These are phyloP conservation scores for Fusarium concolor DNA, from an alignment of 2,329 filamentous ascomycete species.

Conservation along the genomic window DNA sequence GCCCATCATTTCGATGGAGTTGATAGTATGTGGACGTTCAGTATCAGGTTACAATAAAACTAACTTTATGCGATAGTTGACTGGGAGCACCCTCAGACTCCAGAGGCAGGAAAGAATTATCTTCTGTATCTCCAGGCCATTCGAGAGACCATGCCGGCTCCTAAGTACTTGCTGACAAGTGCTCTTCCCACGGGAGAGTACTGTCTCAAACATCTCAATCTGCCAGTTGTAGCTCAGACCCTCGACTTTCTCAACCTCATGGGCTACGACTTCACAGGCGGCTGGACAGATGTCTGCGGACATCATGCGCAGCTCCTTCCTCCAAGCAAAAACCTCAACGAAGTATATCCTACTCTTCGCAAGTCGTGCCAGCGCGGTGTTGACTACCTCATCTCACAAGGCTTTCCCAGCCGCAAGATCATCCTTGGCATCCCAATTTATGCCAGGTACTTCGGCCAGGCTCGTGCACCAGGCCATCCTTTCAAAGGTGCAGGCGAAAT, in stretches of 20 bases:
- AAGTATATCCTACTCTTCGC: slow-evolving; percentile 46
- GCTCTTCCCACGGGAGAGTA: slow-evolving; percentile 73
- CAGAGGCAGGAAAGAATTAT: slow-evolving; percentile 67
- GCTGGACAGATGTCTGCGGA: slow-evolving; percentile 70
- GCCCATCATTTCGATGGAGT: slow-evolving; percentile 71
- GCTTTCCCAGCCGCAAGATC: slow-evolving; percentile 68
- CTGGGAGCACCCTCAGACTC: slow-evolving; percentile 73
- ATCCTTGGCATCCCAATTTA: slow-evolving; percentile 73
- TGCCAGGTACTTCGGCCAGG: slow-evolving; percentile 69
- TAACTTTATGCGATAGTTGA: slow-evolving; percentile 61
- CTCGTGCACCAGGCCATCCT: slow-evolving; percentile 63
- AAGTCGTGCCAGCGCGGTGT: slow-evolving; percentile 67
- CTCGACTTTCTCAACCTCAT: slow-evolving; percentile 75
- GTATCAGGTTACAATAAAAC: not conserved
- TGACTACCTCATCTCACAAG: slow-evolving; percentile 63
- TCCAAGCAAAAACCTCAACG: slow-evolving; percentile 46
- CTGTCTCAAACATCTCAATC: slow-evolving; percentile 70
- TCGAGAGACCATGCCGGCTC: slow-evolving; percentile 64
- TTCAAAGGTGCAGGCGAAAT: slow-evolving; percentile 64
- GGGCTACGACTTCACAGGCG: slow-evolving; percentile 75
- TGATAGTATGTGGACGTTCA: slow-evolving; percentile 60
- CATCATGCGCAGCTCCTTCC: slow-evolving; percentile 73
- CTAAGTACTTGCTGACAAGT: slow-evolving; percentile 68
- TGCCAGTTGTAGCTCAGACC: slow-evolving; percentile 61
- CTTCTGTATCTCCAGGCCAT: slow-evolving; percentile 66